Base-by-base conservation (phyloP, 2,329 filamentous ascomycete species). In the Pseudogymnoascus sp. region DNA sequence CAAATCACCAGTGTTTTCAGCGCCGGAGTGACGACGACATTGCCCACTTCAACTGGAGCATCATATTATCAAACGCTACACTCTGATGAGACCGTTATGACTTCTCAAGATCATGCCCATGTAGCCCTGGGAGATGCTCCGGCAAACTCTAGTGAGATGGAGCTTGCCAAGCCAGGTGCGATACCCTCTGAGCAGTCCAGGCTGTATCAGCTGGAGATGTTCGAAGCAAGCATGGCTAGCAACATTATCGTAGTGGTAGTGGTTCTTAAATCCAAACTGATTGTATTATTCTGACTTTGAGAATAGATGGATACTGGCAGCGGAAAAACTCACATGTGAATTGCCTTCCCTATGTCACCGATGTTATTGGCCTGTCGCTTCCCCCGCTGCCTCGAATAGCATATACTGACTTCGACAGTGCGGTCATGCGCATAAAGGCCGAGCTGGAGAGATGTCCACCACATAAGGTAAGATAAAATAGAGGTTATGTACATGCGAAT, bases 251-350 rank as follows among this genome's bases (percentile, higher is more conserved):
- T 91, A 61, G 84, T 84, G 26, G 88, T 90, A 76, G 3, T 66
- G 29, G 8, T 33, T 19, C 29, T 55, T 35, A 11, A 19, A 10
- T 19, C 19, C 39, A 26, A 33, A 35, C 10, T 55, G 16, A 41
- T 52, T 14, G 45, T 19, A 62, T 26, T n/a, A 35, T 41, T 21
- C 58, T 61, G 14, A 49, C n/a, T 35, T 60, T n/a, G 19, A 38
- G 19, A 33, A 23, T 65, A 89, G 87, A 92, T 92, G 89, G 88
- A 90, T 65, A 92, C 89, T 0, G 89, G 89, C 1, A 90, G 83
- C 66, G 89, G 89, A 2, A 92, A 92, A 72, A 92, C 89, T 2
- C 85, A 88, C 66, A 83, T 92, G 88, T 90, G 80, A 74, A 81
- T 74, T 55, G 8, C 49, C 16, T 16, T 33, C 16, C 26, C 29